Conservation (phyloP, 305 asterid species). For the Solanum hybrid region DNA sequence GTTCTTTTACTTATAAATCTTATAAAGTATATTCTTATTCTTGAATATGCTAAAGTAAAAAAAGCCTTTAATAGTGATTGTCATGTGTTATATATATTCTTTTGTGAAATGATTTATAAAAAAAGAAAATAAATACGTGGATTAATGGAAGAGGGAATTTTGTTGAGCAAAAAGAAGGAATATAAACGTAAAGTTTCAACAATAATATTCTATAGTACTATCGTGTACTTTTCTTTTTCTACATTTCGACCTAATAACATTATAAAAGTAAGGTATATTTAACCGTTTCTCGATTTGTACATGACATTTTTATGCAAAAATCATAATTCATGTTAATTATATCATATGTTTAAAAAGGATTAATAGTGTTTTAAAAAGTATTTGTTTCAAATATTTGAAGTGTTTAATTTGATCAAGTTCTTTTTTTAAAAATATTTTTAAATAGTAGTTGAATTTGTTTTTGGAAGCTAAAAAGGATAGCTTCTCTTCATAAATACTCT, state of each 20-base stretch:
- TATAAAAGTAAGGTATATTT: background rate
- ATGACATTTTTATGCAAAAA: background rate
- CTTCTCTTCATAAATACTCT: background rate
- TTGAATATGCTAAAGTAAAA: background rate
- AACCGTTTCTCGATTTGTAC: background rate
- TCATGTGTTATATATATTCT: background rate
- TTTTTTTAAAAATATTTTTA: background rate
- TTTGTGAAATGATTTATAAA: background rate
- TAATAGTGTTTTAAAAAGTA: background rate
- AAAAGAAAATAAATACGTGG: background rate
- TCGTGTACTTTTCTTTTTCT: background rate
- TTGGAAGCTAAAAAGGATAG: background rate
- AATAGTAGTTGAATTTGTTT: background rate
- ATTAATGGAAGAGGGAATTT: background rate
- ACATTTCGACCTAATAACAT: background rate
- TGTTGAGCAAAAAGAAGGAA: background rate
- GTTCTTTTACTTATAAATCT: background rate
- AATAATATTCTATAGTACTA: background rate
- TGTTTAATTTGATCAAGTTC: background rate
- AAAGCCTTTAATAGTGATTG: background rate
- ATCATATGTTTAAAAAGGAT: background rate
- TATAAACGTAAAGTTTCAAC: background rate
- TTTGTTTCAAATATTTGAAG: too few species aligned
- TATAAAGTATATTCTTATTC: background rate
- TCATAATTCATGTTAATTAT: background rate